Percentiles rank a stretch among this genome's conserved stretches.
phyloP scores from a whole-genome alignment of 805 yeast species.

The Monosporozyma servazzii region DNA sequence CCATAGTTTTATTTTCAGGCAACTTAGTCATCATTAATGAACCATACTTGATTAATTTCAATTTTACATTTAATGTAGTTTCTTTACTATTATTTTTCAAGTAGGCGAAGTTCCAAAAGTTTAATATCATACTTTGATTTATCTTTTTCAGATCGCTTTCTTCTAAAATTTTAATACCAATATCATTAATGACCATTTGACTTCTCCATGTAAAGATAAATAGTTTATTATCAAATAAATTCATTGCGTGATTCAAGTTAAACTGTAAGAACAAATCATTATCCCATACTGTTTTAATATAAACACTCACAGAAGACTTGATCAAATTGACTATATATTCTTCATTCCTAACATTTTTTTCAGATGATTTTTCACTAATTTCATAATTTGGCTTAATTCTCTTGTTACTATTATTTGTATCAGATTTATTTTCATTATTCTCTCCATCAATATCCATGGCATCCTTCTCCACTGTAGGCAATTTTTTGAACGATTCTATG shows the following conservation, averaged over 20 bases:
- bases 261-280: conserved; percentile 15
- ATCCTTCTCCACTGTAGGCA: neutral
- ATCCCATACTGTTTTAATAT: conserved; percentile 17
- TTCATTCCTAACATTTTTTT: conserved; percentile 39
- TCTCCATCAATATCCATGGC: neutral
- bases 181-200: conserved; percentile 39
- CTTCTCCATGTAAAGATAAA: conserved; percentile 52
- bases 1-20: conserved; percentile 8
- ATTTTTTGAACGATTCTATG: conserved; percentile 13
- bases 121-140: conserved; percentile 3
- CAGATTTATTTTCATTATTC: conserved; percentile 25
- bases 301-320: conserved; percentile 31
- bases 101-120: conserved; percentile 11
- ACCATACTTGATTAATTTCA: conserved; percentile 39
- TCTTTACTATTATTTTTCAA: conserved; percentile 30
- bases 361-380: conserved; percentile 32
- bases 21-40: conserved; percentile 14
- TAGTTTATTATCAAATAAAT: conserved; percentile 23
- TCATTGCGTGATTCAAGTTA: conserved; percentile 21
- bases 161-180: conserved; percentile 23
- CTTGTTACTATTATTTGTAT: conserved; percentile 16
- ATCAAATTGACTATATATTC: conserved; percentile 36
- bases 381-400: conserved; percentile 23
- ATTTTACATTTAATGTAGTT: conserved; percentile 50
- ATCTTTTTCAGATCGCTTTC: conserved; percentile 1